Evolutionary conservation across 768 basidiomycete species (phyloP), one percentile per base, ranked within the genome.

Genomic region (Hericium rajendrae): DNA sequence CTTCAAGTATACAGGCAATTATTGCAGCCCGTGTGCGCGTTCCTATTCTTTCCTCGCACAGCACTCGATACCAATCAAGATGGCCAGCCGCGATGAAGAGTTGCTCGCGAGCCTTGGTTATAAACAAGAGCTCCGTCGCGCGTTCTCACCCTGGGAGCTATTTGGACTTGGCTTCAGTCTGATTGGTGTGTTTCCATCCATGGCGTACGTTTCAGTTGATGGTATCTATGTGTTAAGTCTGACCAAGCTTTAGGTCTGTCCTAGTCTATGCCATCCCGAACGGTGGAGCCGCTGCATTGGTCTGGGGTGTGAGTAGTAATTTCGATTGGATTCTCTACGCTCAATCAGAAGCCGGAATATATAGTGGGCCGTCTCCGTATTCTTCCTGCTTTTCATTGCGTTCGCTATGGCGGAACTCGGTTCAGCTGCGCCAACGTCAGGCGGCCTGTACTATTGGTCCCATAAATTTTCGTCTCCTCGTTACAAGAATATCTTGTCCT

Each of bases 401-500:
- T 46, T 72, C 12, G 64, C 73, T 5, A 68, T 76, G 56, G 72
- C 69, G 1, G 70, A 73, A 55, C 66, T 72, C 1, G 71, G 66
- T 2, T 71, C 69, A 8, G 65, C 70, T 2, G 67, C 68, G 43
- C 72, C 72, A 3, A 73, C 72, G 0, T 69, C 71, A 11, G 70
- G 71, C 2, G 71, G 71, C 0, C 57, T 72, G 16, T 74, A 73
- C 59, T 73, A 67, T 59, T 74, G 73, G 73, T 72, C 73, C 3
- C 65, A 65, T 61, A 62, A 55, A 26, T 71, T 67, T 54, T 62
- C 64, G 0, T 65, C 69, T 0, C 66, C 67, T 2, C 52, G 64
- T 41, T 74, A 70, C 62, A 64, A 70, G 50, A 66, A 70, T 52
- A 62, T 74, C 18, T 66, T 76, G 4, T 64, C 71, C 6, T 76